phyloP scores from a whole-genome alignment of 2,329 filamentous ascomycete species.

The Clarireedia paspali region DNA sequence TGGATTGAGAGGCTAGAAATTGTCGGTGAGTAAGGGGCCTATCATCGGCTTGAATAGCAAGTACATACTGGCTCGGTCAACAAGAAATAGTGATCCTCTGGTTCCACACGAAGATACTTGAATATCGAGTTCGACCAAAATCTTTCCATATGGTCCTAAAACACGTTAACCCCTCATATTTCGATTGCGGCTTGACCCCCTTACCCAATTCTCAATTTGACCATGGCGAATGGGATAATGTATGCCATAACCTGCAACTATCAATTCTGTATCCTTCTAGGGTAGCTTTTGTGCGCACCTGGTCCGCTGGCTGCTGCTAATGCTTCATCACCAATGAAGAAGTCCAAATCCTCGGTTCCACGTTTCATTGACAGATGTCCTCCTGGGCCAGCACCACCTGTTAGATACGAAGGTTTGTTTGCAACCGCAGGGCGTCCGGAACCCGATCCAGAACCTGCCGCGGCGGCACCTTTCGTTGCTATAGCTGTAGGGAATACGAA shows the following conservation, averaged over 20 bases:
- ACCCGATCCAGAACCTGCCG: conserved; percentile 65
- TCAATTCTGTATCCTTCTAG: conserved; percentile 13
- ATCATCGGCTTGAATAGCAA: not conserved
- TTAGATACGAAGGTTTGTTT: conserved; percentile 93
- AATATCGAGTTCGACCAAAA: conserved; percentile 99
- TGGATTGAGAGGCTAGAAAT: conserved; percentile 76
- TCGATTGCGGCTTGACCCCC: conserved; percentile 20
- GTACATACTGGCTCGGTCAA: conserved; percentile 83
- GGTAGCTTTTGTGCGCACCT: conserved; percentile 40
- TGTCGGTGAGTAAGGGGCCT: not conserved
- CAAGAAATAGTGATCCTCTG: conserved; percentile 97
- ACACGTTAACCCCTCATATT: conserved; percentile 16
- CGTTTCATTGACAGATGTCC: conserved; percentile 86
- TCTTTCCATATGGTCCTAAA: conserved; percentile 93
- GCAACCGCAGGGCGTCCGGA: conserved; percentile 84
- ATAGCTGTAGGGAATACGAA: conserved; percentile 99
- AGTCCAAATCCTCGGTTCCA: conserved; percentile 95
- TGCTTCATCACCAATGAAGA: conserved; percentile 97
- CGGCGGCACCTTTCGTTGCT: conserved; percentile 77
- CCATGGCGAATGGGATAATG: conserved; percentile 97
- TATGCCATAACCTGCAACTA: conserved; percentile 70
- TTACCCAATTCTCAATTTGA: conserved; percentile 97
- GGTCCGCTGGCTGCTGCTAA: conserved; percentile 76
- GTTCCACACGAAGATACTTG: conserved; percentile 96
- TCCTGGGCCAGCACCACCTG: conserved; percentile 74